Evolutionary conservation across 495 filamentous ascomycete species (phyloP).

Genomic region (Penicillium dipodomyicola): DNA sequence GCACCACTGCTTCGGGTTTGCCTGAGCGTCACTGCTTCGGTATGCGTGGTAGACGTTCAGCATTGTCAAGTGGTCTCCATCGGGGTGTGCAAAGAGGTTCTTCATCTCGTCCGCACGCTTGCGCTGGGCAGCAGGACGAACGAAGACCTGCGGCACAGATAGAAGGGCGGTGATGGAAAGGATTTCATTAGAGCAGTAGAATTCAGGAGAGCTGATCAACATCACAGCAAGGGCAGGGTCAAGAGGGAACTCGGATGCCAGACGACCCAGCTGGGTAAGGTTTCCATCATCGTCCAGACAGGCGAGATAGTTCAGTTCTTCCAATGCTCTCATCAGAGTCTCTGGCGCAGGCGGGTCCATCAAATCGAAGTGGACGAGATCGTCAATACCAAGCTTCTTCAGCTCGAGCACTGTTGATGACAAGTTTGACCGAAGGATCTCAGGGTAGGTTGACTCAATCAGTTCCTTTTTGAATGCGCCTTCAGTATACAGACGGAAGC

Average conservation of each 20-base stretch:
- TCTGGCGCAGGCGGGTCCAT: conserved; percentile 99
- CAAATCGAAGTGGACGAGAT: conserved; percentile 96
- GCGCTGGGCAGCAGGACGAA: conserved; percentile 75
- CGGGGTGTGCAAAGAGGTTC: conserved; percentile 81
- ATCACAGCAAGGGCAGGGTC: conserved; percentile 96
- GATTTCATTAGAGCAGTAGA: conserved; percentile 98
- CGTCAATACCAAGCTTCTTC: conserved; percentile 94
- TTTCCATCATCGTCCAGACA: conserved; percentile 96
- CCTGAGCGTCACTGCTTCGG: conserved; percentile 70
- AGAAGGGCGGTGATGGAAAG: conserved; percentile 91
- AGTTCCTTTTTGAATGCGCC: conserved; percentile 96
- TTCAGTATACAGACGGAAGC: conserved; percentile 96
- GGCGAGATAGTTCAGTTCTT: conserved; percentile 95
- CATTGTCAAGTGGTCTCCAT: conserved; percentile 94
- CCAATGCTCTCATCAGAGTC: conserved; percentile 96
- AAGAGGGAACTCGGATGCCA: conserved; percentile 94
- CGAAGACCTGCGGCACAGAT: conserved; percentile 92
- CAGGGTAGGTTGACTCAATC: conserved; percentile 93
- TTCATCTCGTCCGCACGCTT: conserved; percentile 99
- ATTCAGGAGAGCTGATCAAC: conserved; percentile 95
- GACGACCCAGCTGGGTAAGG: conserved; percentile 76
- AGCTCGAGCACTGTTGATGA: conserved; percentile 92
- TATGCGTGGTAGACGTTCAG: conserved; percentile 98
- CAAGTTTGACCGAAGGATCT: conserved; percentile 92
- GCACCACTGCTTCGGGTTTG: conserved; percentile 84